Evolutionary conservation across 345 rosid species (phyloP).

Genomic region (Limnanthes douglasii): DNA sequence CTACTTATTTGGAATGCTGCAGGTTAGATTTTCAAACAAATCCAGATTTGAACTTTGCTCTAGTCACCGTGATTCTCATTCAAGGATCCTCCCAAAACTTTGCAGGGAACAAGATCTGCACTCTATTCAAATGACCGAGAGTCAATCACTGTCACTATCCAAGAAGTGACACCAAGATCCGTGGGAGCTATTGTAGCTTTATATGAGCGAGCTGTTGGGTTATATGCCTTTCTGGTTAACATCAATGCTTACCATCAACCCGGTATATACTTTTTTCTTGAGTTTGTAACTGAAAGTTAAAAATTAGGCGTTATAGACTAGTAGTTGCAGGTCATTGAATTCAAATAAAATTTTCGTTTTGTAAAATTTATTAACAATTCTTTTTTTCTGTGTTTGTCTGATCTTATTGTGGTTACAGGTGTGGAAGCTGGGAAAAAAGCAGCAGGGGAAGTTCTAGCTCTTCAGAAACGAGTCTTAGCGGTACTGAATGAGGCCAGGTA

Average conservation of each 20-base stretch:
- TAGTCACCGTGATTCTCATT: constrained; percentile 1
- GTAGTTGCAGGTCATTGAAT: not conserved
- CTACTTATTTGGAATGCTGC: constrained; percentile 95
- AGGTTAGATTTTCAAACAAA: constrained; percentile 31
- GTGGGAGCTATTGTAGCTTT: constrained; percentile 88
- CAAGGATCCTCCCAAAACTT: constrained; percentile 8
- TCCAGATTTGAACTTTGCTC: constrained; percentile 4
- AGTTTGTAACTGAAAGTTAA: no score
- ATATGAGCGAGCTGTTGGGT: constrained; percentile 95
- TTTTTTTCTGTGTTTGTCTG: constrained; percentile 3
- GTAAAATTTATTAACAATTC: not conserved
- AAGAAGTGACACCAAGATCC: constrained; percentile 87
- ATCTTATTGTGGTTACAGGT: constrained; percentile 24
- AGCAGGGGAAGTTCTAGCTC: constrained; percentile 90
- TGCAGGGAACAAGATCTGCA: constrained; percentile 96
- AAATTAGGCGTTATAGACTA: no score
- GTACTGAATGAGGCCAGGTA: constrained; percentile 95
- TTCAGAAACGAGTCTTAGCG: constrained; percentile 86
- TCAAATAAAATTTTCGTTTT: constrained; percentile 2
- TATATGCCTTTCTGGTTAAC: constrained; percentile 73
- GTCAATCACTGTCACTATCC: constrained; percentile 74
- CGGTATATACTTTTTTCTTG: constrained; percentile 27
- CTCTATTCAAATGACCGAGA: constrained; percentile 81
- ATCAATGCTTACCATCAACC: constrained; percentile 98
- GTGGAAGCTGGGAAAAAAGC: constrained; percentile 99